Evolutionary conservation across 495 filamentous ascomycete species (phyloP).

Genomic region (Clohesyomyces aquaticus): DNA sequence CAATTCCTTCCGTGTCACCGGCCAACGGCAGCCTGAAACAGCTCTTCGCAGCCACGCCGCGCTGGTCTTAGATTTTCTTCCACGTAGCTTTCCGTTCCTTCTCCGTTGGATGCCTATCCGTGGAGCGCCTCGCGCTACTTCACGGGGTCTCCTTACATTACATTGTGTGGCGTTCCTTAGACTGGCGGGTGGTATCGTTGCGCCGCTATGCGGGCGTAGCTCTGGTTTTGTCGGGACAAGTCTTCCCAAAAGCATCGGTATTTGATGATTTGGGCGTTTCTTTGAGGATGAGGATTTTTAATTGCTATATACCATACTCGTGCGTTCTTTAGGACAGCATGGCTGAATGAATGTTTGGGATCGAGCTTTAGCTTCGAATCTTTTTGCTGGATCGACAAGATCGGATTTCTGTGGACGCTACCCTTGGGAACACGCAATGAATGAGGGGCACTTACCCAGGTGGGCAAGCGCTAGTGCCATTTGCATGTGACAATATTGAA

Average conservation of each 20-base stretch:
- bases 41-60: constrained; percentile 29
- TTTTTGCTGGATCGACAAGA: too few relatives aligned
- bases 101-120: not conserved
- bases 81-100: not conserved
- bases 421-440: too few relatives aligned
- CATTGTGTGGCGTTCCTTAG: not conserved
- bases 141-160: not conserved
- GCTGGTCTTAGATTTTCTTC: not conserved
- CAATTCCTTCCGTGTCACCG: constrained; percentile 30
- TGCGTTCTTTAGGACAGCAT: not conserved
- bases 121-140: too few relatives aligned
- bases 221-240: too few relatives aligned
- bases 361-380: not conserved
- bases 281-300: not conserved
- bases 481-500: too few relatives aligned
- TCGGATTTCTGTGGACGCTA: too few relatives aligned
- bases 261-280: not conserved
- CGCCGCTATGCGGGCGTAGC: not conserved
- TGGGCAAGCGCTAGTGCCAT: too few relatives aligned
- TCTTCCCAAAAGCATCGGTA: not conserved
- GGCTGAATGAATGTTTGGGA: not conserved
- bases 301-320: constrained; percentile 2
- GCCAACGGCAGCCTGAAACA: constrained; percentile 41
- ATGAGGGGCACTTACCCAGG: too few relatives aligned
- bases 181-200: not conserved